A percentile compares a stretch with the other conserved stretches of the same genome.
These are phyloP conservation scores for Monosporascus cannonballus DNA, from an alignment of 2,329 filamentous ascomycete species.

Conservation along the genomic window DNA sequence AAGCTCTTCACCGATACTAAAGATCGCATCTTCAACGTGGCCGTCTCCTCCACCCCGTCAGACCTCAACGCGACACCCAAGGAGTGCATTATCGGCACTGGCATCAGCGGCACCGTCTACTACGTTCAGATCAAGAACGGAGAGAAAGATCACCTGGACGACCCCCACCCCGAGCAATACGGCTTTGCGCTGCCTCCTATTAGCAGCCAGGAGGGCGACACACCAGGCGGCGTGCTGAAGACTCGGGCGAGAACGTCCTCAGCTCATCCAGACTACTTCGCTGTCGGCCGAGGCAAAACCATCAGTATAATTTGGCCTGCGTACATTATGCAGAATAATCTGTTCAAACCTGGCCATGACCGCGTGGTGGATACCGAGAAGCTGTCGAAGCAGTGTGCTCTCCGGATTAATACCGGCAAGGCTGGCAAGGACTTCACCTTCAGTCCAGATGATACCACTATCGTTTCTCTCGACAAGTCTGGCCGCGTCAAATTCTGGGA, in stretches of 20 bases:
- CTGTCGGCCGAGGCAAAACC: slow-evolving; percentile 89
- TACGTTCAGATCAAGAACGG: slow-evolving; percentile 78
- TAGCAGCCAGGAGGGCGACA: slow-evolving; percentile 79
- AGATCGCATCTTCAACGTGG: slow-evolving; percentile 92
- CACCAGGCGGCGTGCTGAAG: slow-evolving; percentile 88
- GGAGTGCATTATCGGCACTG: slow-evolving; percentile 85
- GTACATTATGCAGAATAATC: slow-evolving; percentile 55
- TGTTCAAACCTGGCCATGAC: slow-evolving; percentile 58
- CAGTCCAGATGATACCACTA: slow-evolving; percentile 90
- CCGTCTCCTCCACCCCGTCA: slow-evolving; percentile 64
- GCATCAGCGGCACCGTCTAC: slow-evolving; percentile 93
- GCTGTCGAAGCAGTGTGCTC: slow-evolving; percentile 76
- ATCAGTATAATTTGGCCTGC: slow-evolving; percentile 81
- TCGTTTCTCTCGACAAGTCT: slow-evolving; percentile 94
- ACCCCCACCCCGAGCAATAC: slow-evolving; percentile 73
- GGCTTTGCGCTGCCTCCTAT: slow-evolving; percentile 88
- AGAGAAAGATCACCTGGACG: slow-evolving; percentile 72
- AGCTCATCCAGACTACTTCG: slow-evolving; percentile 87
- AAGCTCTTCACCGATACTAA: slow-evolving; percentile 87
- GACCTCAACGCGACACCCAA: slow-evolving; percentile 53
- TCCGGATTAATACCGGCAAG: slow-evolving; percentile 96
- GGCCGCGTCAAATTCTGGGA: slow-evolving; percentile 98
- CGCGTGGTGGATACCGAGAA: slow-evolving; percentile 78
- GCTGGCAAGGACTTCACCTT: slow-evolving; percentile 98
- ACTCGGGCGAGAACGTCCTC: slow-evolving; percentile 88